Base-by-base conservation (phyloP, 331 rosid genomes). In the Acacia concinna region DNA sequence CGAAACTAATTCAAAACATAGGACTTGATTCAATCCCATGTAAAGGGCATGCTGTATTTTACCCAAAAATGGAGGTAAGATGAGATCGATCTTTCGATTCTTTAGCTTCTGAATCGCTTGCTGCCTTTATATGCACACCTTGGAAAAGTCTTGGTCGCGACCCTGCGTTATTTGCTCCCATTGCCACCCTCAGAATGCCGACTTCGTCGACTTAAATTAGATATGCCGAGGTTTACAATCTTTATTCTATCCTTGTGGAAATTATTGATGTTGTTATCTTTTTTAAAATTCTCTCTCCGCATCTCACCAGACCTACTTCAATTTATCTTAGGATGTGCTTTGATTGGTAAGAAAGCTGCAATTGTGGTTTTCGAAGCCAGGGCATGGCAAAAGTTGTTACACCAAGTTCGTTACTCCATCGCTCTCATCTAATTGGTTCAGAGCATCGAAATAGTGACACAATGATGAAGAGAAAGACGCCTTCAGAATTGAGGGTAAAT, bases 381-480 rank as follows among this genome's bases (percentile, higher is more conserved):
- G 64, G 34, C 69, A 90, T 90, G 94, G 92, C 90, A 2, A 81
- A 85, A 83, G 92, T 86, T 38, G 94, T 83, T 71, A 79, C 86
- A 17, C 87, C 88, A 38, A 78, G 82, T 85, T 86, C 88, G 62
- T 71, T 87, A 49, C 80, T 91, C 30, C 66, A 90, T 15, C 37
- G 84, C 38, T 82, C 93, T 60, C 80, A 74, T 79, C 84, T 83
- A 70, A 77, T 84, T n/a, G 87, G 85, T 25, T 82, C 87, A 64
- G 89, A 81, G 72, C 76, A 81, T 47, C 60, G 71, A 54, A 86
- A 83, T 57, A 78, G 71, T 76, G 86, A 83, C 17, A 46, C 84
- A 4, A 66, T 71, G 59, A 78, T 73, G 30, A 88, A 86, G 52
- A 85, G 92, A 84, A 90, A 90, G 80, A 90, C 94, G 4, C 90